Conservation (phyloP, 805 yeast genomes). For the Schwanniomyces occidentalis region DNA sequence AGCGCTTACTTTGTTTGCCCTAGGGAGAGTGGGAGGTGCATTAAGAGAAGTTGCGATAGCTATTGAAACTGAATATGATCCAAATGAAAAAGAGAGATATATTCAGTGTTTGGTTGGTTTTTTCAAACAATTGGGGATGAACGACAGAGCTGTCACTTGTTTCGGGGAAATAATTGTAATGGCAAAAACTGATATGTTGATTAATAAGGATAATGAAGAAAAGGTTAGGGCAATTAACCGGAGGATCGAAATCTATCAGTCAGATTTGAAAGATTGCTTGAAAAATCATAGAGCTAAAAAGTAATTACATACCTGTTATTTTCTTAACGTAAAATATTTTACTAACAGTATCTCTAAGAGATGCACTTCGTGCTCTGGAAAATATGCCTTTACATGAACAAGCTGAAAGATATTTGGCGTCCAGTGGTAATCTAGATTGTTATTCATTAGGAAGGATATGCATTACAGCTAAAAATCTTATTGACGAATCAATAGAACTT, state of each 20-base stretch:
- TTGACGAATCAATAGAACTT: conserved; percentile 4
- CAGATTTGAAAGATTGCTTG: conserved; percentile 4
- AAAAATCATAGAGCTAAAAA: not conserved
- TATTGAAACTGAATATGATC: conserved; percentile 20
- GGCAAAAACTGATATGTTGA: conserved; percentile 8
- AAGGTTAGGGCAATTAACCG: not conserved
- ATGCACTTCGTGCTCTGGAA: not conserved
- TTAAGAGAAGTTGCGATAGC: conserved; percentile 25
- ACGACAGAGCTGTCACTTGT: conserved; percentile 10
- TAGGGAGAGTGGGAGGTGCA: conserved; percentile 25
- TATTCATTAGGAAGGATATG: conserved; percentile 19
- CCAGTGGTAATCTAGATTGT: conserved; percentile 15
- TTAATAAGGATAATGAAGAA: conserved; percentile 4
- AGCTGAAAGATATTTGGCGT: conserved; percentile 15
- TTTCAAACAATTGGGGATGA: conserved; percentile 15
- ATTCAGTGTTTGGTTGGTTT: conserved; percentile 15
- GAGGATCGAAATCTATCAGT: conserved; percentile 6
- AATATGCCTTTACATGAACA: conserved; percentile 19
- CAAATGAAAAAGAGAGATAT: conserved; percentile 13
- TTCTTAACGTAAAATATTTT: not conserved
- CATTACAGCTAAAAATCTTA: conserved; percentile 8
- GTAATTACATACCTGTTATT: conserved; percentile 2
- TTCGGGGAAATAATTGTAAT: conserved; percentile 12
- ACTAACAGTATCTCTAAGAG: conserved; percentile 4
- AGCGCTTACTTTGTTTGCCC: conserved; percentile 18